Percentiles rank a stretch among this genome's conserved stretches.
Evolutionary conservation across 805 yeast species (phyloP).

Genomic region (Saturnispora galanensis): DNA sequence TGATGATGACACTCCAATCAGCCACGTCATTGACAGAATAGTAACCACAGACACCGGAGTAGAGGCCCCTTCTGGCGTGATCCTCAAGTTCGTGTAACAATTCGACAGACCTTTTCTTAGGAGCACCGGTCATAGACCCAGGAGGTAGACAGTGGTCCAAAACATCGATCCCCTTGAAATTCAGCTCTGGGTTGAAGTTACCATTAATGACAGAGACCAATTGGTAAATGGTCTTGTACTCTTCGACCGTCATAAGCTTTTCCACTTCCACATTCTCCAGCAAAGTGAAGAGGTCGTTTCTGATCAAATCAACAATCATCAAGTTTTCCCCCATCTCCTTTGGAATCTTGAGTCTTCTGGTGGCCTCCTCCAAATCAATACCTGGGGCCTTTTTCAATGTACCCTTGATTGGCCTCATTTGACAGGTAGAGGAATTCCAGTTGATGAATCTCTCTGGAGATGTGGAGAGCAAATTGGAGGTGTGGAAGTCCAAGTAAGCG

Average conservation of each 20-base stretch:
- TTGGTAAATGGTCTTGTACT: slow-evolving; percentile 83
- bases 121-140: slow-evolving; percentile 99
- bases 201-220: slow-evolving; percentile 86
- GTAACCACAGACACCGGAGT: slow-evolving; percentile 93
- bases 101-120: slow-evolving; percentile 87
- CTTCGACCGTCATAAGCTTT: slow-evolving; percentile 85
- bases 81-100: slow-evolving; percentile 53
- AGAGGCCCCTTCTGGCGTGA: slow-evolving; percentile 63
- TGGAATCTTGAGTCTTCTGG: slow-evolving; percentile 59
- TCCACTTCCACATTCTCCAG: slow-evolving; percentile 58
- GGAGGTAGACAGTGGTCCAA: slow-evolving; percentile 81
- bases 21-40: slow-evolving; percentile 83
- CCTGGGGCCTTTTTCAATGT: slow-evolving; percentile 64
- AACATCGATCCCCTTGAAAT: slow-evolving; percentile 66
- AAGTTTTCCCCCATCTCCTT: slow-evolving; percentile 93
- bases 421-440: slow-evolving; percentile 59
- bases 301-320: slow-evolving; percentile 92
- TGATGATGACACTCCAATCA: slow-evolving; percentile 93
- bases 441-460: slow-evolving; percentile 91
- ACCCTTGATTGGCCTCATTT: slow-evolving; percentile 92
- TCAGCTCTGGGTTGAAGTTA: slow-evolving; percentile 22
- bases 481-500: slow-evolving; percentile 62
- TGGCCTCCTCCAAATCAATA: slow-evolving; percentile 50
- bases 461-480: slow-evolving; percentile 62
- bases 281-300: slow-evolving; percentile 78